These are phyloP conservation scores for Aphanocladium album DNA, from an alignment of 2,329 filamentous ascomycete species.

Conservation along the genomic window DNA sequence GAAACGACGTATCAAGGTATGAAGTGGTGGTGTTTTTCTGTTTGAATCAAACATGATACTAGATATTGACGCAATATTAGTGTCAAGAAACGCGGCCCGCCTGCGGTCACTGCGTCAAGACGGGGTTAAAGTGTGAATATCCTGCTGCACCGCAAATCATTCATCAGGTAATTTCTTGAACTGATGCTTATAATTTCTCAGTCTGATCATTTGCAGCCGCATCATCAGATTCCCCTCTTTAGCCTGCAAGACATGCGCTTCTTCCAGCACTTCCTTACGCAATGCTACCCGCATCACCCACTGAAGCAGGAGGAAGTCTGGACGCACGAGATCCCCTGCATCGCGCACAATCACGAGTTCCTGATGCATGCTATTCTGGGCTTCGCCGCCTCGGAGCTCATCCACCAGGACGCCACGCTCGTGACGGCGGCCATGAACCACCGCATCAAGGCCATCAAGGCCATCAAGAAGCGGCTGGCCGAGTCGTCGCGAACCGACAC, in stretches of 20 bases:
- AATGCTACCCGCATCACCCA: slow-evolving; percentile 59
- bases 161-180: slow-evolving; percentile 40
- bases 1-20: slow-evolving; percentile 58
- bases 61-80: slow-evolving; percentile 31
- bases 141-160: slow-evolving; percentile 45
- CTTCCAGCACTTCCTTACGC: slow-evolving; percentile 61
- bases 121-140: slow-evolving; percentile 59
- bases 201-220: slow-evolving; percentile 36
- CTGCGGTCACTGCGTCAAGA: slow-evolving; percentile 60
- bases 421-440: slow-evolving; percentile 56
- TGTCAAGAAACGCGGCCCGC: slow-evolving; percentile 62
- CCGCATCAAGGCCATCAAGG: slow-evolving; percentile 59
- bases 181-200: neutral
- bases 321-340: slow-evolving; percentile 61
- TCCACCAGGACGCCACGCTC: slow-evolving; percentile 45
- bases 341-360: slow-evolving; percentile 62
- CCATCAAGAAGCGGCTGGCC: slow-evolving; percentile 52
- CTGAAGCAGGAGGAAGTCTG: slow-evolving; percentile 61
- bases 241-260: slow-evolving; percentile 61
- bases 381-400: slow-evolving; percentile 61
- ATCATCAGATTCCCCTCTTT: slow-evolving; percentile 53
- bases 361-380: slow-evolving; percentile 68
- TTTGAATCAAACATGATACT: no score
- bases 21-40: no score
- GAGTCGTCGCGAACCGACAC: slow-evolving; percentile 36